Conservation (phyloP, 2,329 filamentous ascomycete genomes). For the Westerdykella sp. region DNA sequence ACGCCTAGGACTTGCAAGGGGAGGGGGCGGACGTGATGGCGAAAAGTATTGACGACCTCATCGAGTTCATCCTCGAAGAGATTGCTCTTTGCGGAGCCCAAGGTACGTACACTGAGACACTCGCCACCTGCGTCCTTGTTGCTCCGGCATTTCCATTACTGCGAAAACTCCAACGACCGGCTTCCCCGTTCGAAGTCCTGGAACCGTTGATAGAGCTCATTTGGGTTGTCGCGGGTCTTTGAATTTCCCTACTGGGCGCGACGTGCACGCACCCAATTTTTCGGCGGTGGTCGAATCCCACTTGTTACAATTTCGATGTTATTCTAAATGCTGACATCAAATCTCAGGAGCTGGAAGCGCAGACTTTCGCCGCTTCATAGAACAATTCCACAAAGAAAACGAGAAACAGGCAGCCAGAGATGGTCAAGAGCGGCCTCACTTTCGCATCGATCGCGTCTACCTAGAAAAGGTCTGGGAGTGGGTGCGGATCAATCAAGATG, state of each 20-base stretch:
- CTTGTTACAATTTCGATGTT: constrained; percentile 2
- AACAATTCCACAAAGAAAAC: constrained; percentile 29
- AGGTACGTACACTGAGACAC: constrained; percentile 43
- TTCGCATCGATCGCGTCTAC: constrained; percentile 44
- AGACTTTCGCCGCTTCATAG: constrained; percentile 37
- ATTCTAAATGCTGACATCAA: constrained; percentile 6
- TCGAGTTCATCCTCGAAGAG: constrained; percentile 53
- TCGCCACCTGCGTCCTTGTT: too few species aligned
- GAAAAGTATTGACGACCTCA: constrained; percentile 49
- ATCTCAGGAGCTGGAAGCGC: constrained; percentile 35
- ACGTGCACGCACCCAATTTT: too few species aligned
- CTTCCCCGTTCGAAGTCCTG: too few species aligned
- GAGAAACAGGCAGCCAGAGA: not conserved
- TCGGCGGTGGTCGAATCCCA: constrained; percentile 16
- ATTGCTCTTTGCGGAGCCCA: constrained; percentile 53
- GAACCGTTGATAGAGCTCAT: not conserved
- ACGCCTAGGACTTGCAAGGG: constrained; percentile 12
- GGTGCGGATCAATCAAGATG: constrained; percentile 51
- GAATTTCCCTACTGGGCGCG: not conserved
- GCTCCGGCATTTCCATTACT: not conserved
- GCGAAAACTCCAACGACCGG: not conserved
- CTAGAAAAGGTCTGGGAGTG: constrained; percentile 53
- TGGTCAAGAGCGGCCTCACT: too few species aligned
- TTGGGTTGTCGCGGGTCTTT: not conserved
- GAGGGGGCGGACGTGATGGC: constrained; percentile 21